Percentiles rank a stretch among this genome's conserved stretches.
phyloP scores from a whole-genome alignment of 257 asterid genomes.

The Hygrophila difformis region DNA sequence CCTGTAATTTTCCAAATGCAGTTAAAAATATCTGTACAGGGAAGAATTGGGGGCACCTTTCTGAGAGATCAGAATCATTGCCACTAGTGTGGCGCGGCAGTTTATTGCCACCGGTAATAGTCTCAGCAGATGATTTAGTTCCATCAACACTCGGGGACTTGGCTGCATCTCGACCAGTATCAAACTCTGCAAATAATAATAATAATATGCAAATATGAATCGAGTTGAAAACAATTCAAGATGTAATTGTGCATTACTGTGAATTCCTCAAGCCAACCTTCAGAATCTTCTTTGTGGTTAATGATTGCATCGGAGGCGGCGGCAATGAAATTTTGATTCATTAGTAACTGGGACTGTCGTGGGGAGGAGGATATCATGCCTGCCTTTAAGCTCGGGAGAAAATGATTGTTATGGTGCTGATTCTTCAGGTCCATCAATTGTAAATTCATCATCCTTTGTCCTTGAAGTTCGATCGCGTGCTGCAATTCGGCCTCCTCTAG shows the following conservation, averaged over 20 bases:
- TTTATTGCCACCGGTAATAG: conserved; percentile 25
- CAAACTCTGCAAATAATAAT: not conserved
- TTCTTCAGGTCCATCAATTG: conserved; percentile 71
- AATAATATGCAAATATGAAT: too few relatives aligned
- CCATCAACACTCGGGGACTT: not conserved
- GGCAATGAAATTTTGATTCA: conserved; percentile 30
- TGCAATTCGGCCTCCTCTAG: conserved; percentile 62
- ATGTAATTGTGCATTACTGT: too few relatives aligned
- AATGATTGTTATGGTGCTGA: conserved; percentile 41
- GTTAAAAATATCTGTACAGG: too few relatives aligned
- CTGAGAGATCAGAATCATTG: conserved; percentile 34
- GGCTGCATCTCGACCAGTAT: not conserved
- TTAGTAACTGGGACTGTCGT: conserved; percentile 38
- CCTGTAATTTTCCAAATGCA: too few relatives aligned
- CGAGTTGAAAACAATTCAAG: too few relatives aligned
- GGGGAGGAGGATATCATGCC: conserved; percentile 40
- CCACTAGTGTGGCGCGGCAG: conserved; percentile 23
- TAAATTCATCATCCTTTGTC: conserved; percentile 72
- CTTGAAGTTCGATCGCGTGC: conserved; percentile 73
- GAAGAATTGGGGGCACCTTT: too few relatives aligned
- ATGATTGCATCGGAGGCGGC: conserved; percentile 20
- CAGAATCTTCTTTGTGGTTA: conserved; percentile 38
- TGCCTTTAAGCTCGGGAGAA: conserved; percentile 33
- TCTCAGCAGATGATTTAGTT: conserved; percentile 16
- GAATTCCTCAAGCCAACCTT: conserved; percentile 33